Base-by-base conservation (phyloP, 352 stramenopile genomes). In the Phytophthora pseudosyringae region DNA sequence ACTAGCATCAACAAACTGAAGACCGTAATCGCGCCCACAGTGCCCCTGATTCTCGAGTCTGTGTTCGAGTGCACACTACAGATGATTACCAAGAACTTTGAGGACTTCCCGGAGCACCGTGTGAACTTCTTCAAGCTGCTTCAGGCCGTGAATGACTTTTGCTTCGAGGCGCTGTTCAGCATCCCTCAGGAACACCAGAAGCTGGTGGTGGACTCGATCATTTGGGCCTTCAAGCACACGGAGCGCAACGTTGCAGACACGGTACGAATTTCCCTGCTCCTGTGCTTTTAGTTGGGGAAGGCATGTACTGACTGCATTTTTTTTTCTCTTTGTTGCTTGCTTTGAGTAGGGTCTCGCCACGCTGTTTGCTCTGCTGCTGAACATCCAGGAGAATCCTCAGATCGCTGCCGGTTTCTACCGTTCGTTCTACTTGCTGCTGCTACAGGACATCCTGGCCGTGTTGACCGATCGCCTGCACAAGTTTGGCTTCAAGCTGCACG, bases 181-280 rank as follows among this genome's bases (percentile, higher is more conserved):
- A 98, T 99, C 47, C 95, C 97, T 18, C 76, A 93, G 31, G 95
- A 98, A 58, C 94, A 99, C 61, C 97, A 99, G 76, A 99, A 99
- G 78, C 87, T 99, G 16, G 96, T 99, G 15, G 93, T 99, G 18
- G 97, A 99, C 80, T 97, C 93, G 46, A 96, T 99, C 64, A 98
- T 99, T 49, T 99, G 98, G 98, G 98, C 97, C 9, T 99, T 99
- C 81, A 99, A 99, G 82, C 98, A 99, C 76, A 99, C 97, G 18
- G 98, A 99, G 74, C 88, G 98, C 56, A 99, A 99, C 62, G 98
- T 99, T 56, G 91, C 95, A 18, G 97, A 99, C 69, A 99, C 91
- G 61, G 91, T 89, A 78, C 39, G 74, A n/a, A 26, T 64, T 45
- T 50, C 18, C 5, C 15, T 60, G 41, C 54, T n/a, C 29, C 29